Evolutionary conservation across 225 moss, liverwort and hornwort genomes (phyloP).

Genomic region (Sphagnum tenellum): DNA sequence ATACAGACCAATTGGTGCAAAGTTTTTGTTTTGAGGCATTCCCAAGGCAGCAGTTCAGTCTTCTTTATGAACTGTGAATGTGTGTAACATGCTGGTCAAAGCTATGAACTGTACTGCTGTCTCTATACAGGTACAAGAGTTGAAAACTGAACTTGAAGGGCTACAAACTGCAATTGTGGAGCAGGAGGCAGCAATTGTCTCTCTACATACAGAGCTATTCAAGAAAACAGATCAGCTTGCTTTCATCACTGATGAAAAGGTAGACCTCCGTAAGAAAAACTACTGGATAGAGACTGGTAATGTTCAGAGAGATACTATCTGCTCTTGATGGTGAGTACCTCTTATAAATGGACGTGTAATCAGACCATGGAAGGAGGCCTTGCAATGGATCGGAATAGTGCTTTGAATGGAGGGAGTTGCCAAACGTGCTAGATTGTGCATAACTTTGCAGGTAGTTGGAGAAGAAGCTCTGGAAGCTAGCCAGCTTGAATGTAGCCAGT

Average conservation of each 20-base stretch:
- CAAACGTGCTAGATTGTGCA: neutral
- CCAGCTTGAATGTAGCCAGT: conserved; percentile 65
- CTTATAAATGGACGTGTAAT: neutral
- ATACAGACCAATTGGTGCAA: no score
- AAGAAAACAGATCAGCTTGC: conserved; percentile 61
- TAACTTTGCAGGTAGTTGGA: conserved; percentile 49
- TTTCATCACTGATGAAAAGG: conserved; percentile 77
- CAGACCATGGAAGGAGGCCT: neutral
- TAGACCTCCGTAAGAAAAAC: neutral
- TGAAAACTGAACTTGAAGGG: conserved; percentile 45
- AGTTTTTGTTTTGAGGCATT: no score
- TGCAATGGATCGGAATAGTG: neutral
- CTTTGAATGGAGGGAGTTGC: neutral
- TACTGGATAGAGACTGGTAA: no score
- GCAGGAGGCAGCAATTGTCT: conserved; percentile 35
- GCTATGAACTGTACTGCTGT: conserved; percentile 2
- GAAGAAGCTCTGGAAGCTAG: conserved; percentile 73
- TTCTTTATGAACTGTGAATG: conserved; percentile 1
- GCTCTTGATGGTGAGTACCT: neutral
- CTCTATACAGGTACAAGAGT: conserved; percentile 37
- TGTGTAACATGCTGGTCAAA: no score
- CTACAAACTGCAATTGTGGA: conserved; percentile 30
- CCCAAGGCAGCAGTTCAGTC: neutral
- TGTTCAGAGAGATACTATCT: no score
- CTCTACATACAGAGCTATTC: conserved; percentile 34